These are phyloP conservation scores for Umbelopsis sp. DNA, from an alignment of 192 early-diverging fungal genomes.

Conservation along the genomic window DNA sequence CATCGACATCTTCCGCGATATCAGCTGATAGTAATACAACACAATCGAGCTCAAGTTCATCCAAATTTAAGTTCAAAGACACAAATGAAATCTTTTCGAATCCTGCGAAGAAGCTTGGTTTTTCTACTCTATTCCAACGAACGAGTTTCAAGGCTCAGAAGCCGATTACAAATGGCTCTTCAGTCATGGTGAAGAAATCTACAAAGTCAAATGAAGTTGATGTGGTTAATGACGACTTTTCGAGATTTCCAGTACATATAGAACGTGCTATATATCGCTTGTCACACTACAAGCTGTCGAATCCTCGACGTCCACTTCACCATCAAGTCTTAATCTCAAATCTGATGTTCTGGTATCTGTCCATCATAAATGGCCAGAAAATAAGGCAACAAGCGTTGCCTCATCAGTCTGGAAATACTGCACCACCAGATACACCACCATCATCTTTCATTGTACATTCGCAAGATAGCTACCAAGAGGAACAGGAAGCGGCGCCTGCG, in stretches of 20 bases:
- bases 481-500: conserved; percentile 3
- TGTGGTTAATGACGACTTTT: background rate
- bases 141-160: background rate
- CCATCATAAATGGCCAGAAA: conserved; percentile 49
- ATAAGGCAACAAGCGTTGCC: background rate
- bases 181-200: background rate
- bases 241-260: conserved; percentile 61
- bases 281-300: conserved; percentile 74
- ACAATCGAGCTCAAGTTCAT: background rate
- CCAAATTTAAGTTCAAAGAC: background rate
- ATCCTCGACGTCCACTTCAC: conserved; percentile 68
- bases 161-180: background rate
- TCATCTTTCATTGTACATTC: background rate
- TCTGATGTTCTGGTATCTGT: conserved; percentile 84
- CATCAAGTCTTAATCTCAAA: conserved; percentile 81
- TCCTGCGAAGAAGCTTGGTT: background rate
- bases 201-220: background rate
- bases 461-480: background rate
- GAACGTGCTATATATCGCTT: conserved; percentile 79
- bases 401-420: background rate
- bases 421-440: background rate
- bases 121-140: background rate
- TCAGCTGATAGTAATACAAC: background rate
- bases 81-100: background rate
- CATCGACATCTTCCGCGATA: background rate